phyloP scores from a whole-genome alignment of 2,329 filamentous ascomycete genomes.

The Pseudogymnoascus sp. region DNA sequence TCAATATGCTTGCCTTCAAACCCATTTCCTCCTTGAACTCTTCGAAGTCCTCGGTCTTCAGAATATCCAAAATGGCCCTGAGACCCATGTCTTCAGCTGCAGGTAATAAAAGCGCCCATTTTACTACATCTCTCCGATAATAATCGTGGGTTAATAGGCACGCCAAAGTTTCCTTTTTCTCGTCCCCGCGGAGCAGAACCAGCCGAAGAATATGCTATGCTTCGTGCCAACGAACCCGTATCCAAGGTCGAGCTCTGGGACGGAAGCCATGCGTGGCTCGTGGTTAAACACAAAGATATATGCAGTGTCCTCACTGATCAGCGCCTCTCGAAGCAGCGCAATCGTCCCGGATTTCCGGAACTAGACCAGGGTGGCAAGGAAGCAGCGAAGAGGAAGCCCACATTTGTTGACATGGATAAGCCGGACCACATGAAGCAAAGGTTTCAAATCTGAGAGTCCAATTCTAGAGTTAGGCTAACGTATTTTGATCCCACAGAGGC shows the following conservation, averaged over 20 bases:
- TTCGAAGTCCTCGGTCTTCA: neutral
- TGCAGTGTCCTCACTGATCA: constrained; percentile 36
- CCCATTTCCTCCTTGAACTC: neutral
- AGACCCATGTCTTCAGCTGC: constrained; percentile 1
- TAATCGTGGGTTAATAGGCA: constrained; percentile 9
- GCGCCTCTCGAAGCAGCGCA: constrained; percentile 40
- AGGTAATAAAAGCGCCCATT: neutral
- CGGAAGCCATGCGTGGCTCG: constrained; percentile 39
- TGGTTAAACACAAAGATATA: constrained; percentile 41
- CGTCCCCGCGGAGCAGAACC: constrained; percentile 33
- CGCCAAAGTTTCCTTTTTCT: constrained; percentile 32
- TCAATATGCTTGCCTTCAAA: constrained; percentile 3
- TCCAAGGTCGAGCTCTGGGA: constrained; percentile 40
- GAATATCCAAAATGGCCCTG: neutral
- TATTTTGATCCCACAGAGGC: constrained; percentile 22
- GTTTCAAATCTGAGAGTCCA: constrained; percentile 16
- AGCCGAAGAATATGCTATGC: constrained; percentile 36
- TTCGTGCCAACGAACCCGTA: constrained; percentile 36
- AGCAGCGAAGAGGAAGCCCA: constrained; percentile 41
- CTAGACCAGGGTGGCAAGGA: constrained; percentile 38
- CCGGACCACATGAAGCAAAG: constrained; percentile 40
- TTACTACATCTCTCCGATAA: neutral
- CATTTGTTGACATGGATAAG: constrained; percentile 44
- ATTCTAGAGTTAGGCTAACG: neutral
- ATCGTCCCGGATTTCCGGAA: constrained; percentile 39